Evolutionary conservation across 768 basidiomycete species (phyloP).

Genomic region (Trametes cingulata): DNA sequence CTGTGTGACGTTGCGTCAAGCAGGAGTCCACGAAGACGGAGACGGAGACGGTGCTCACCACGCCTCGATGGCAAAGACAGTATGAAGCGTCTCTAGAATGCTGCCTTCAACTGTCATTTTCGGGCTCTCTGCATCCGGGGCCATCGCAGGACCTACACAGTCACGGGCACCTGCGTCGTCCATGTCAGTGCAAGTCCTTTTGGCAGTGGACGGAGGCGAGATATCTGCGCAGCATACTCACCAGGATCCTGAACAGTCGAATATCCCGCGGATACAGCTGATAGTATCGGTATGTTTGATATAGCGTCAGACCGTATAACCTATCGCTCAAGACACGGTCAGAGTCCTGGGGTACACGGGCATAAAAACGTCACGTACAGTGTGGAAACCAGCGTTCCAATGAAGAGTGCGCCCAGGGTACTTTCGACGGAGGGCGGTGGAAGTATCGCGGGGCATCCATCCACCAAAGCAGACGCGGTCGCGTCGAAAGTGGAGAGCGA

Average conservation of each 20-base stretch:
- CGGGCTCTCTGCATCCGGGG: too few relatives aligned
- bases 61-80: not conserved
- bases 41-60: not conserved
- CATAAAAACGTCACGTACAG: too few relatives aligned
- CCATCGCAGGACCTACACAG: not conserved
- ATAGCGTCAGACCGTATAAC: not conserved
- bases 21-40: not conserved
- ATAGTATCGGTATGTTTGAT: constrained; percentile 1
- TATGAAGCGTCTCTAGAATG: not conserved
- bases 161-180: not conserved
- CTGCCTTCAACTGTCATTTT: not conserved
- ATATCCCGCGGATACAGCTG: not conserved
- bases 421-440: too few relatives aligned
- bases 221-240: not conserved
- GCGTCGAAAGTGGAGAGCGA: too few relatives aligned
- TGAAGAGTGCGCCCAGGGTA: not conserved
- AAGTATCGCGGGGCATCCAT: too few relatives aligned
- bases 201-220: too few relatives aligned
- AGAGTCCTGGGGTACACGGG: not conserved
- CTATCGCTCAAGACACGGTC: not conserved
- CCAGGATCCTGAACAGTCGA: not conserved
- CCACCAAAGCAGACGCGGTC: too few relatives aligned
- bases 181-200: too few relatives aligned
- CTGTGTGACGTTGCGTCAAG: not conserved
- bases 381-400: too few relatives aligned